Base-by-base conservation (phyloP, 2,329 filamentous ascomycete genomes). In the Pseudocercospora vitis region DNA sequence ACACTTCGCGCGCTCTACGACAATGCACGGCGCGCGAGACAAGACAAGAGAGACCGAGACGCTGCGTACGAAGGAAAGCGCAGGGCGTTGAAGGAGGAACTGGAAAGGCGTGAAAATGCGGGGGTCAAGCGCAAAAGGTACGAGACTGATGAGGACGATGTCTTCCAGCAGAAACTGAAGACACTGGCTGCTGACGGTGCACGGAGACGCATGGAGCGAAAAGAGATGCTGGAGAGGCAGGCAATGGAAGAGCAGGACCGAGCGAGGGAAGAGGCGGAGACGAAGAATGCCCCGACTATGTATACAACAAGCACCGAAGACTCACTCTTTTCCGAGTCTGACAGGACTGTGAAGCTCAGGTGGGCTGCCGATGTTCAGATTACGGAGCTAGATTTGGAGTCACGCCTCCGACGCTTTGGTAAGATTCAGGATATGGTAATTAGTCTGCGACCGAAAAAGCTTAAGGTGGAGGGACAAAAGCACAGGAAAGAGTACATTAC, bases 51-150 rank as follows among this genome's bases (percentile, higher is more conserved):
- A 69, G 78, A 83, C 66, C 84, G 91, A 71, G 80, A 86, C 64
- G 85, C 88, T 48, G 78, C 86, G 57, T 87, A 95, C 73, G 85
- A 89, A 63, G 83, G 84, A 44, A 81, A 85, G 71, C 78, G 87
- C 63, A 78, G 88, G 67, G 81, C 83, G 62, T 88, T 95, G 81
- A 88, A 89, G 60, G 90, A 95, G 66, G 91, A 96, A 67, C 75
- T 97, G 47, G 91, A 96, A 73, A 81, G 83, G 21, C 78, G 88
- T 16, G 92, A 96, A 71, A 76, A 81, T 24, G 63, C 66, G 4
- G 55, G 71, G 14, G 59, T 55, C 59, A 70, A 76, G 55, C 73
- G 78, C 48, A 71, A 74, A n/a, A 69, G 71, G 1, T 73, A 73
- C 28, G 75, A 74, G 32, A 65, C 66, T 48, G 71, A 68, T 28